Percentiles rank a stretch among this genome's conserved stretches.
Conservation (phyloP, 371 early-diverging fungal genomes). For the Funneliformis caledonium region DNA sequence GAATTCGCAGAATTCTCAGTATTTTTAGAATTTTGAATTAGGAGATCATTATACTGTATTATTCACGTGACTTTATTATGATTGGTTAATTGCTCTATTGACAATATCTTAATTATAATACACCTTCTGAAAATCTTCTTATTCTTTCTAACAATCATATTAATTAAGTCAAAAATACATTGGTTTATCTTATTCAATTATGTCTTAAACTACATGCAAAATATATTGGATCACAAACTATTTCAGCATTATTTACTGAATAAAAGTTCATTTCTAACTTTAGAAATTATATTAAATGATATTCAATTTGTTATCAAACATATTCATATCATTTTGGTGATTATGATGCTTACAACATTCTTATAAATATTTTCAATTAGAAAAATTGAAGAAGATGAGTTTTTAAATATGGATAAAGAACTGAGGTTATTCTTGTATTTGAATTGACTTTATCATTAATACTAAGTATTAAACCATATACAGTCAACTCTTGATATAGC, state of each 20-base stretch:
- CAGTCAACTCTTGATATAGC: no score
- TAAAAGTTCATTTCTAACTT: not conserved
- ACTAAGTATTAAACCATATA: not conserved
- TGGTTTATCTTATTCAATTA: constrained; percentile 3
- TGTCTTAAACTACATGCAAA: not conserved
- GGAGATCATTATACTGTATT: no score
- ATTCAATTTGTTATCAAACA: no score
- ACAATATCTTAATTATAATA: no score
- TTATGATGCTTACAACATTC: not conserved
- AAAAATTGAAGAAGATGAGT: not conserved
- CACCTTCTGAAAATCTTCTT: not conserved
- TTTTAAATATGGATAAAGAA: not conserved
- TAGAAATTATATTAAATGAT: not conserved
- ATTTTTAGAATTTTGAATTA: no score
- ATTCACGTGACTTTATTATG: no score
- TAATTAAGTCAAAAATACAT: not conserved
- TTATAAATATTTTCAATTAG: not conserved
- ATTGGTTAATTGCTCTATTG: no score
- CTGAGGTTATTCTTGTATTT: not conserved
- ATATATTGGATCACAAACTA: not conserved
- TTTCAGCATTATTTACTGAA: not conserved
- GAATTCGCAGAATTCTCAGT: no score
- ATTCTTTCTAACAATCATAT: not conserved
- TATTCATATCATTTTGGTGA: not conserved
- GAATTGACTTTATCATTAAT: not conserved